These are phyloP conservation scores for Bifiguratus adelaidae DNA, from an alignment of 192 early-diverging fungal species.

Conservation along the genomic window DNA sequence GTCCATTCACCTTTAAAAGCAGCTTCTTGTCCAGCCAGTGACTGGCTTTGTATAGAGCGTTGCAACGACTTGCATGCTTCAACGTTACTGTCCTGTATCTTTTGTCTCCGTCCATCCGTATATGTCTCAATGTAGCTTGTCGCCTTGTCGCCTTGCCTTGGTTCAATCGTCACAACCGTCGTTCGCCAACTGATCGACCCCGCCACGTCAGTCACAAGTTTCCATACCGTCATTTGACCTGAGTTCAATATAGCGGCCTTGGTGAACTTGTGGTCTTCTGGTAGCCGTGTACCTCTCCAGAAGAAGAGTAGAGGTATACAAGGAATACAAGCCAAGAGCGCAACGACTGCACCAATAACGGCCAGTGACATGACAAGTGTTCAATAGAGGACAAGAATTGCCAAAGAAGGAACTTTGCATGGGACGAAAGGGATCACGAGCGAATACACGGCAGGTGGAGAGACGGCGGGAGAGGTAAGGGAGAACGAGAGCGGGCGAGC, in stretches of 20 bases:
- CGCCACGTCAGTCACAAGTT: slow-evolving; percentile 9
- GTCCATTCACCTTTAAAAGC: slow-evolving; percentile 19
- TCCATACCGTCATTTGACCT: slow-evolving; percentile 6
- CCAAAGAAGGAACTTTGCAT: too few relatives aligned
- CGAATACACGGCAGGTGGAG: too few relatives aligned
- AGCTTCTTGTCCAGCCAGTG: slow-evolving; percentile 2
- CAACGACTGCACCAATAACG: too few relatives aligned
- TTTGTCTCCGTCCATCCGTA: neutral
- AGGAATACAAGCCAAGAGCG: too few relatives aligned
- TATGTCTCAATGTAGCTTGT: neutral
- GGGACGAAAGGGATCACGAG: too few relatives aligned
- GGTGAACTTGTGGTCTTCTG: slow-evolving; percentile 11
- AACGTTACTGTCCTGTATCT: neutral
- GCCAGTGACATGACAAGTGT: too few relatives aligned
- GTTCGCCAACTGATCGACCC: slow-evolving; percentile 11
- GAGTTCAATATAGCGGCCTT: slow-evolving; percentile 7
- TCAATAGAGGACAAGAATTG: too few relatives aligned
- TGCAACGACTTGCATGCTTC: neutral
- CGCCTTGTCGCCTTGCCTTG: neutral
- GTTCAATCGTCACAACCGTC: neutral
- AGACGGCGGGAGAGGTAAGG: too few relatives aligned
- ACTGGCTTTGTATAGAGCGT: neutral
- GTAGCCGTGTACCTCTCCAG: slow-evolving; percentile 10
- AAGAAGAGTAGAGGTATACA: slow-evolving; percentile 13
- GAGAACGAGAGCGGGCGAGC: too few relatives aligned